Evolutionary conservation across 108 stramenopile species (phyloP), one percentile per base, ranked within the genome.

Genomic region (Skeletonema marinoi): DNA sequence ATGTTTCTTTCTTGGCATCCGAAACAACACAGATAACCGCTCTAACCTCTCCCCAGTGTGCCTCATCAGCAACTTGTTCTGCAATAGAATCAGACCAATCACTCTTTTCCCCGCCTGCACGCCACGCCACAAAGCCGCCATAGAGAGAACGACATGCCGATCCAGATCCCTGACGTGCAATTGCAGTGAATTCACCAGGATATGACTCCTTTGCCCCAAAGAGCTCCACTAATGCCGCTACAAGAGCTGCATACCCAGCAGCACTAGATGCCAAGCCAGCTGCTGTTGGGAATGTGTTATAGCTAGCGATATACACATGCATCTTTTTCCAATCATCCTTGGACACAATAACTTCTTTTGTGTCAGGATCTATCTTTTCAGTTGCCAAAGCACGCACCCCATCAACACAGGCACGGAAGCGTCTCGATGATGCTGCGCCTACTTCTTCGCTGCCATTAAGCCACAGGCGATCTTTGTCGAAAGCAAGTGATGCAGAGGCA

Each of bases 91-190:
- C 96, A 11, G 71, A 62, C 84, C 96, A 97, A 68, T 96, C 93
- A 29, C 65, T 74, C 50, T 71, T 54, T 10, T 70, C 61, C 6
- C 73, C 80, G 3, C 98, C 98, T 78, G 84, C 86, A 21, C 89
- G 84, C 99, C 99, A 99, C 16, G 93, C 91, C 25, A 98, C 99
- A 73, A 98, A 97, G 10, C 99, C 98, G n/a, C 98, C 98, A 74
- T 96, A 95, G 30, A 99, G 75, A 68, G 91, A 92, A 30, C 98
- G 93, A 75, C 97, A 97, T 16, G 98, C 98, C 56, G 88, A 89
- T 70, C 98, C 98, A 60, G 86, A 88, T 42, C 98, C 98, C 78
- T 96, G 95, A 44, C 98, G 85, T 16, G 98, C 98, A 71, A 98
- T 90, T 17, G 94, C 92, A n/a, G 92, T 86, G 56, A 99, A 87